Evolutionary conservation across 1,284 basidiomycete genomes (phyloP).

Genomic region (Ustilago vetiveriae): DNA sequence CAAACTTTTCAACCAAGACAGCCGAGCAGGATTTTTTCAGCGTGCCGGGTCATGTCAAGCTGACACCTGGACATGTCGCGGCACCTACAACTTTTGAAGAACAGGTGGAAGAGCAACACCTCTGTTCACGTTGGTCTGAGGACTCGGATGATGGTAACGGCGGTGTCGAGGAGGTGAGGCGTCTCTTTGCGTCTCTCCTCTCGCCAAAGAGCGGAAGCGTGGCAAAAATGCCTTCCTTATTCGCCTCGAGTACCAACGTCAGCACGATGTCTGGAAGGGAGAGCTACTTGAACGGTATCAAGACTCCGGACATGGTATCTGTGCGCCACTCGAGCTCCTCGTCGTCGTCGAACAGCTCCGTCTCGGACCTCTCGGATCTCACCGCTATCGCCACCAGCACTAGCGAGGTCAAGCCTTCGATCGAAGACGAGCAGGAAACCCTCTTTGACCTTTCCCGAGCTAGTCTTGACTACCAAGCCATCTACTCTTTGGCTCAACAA

Average conservation of each 20-base stretch:
- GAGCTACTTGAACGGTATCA: neutral
- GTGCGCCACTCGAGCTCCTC: constrained; percentile 4
- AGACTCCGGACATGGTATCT: constrained; percentile 17
- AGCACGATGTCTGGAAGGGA: neutral
- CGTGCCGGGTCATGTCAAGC: constrained; percentile 4
- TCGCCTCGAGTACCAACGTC: neutral
- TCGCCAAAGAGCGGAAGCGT: constrained; percentile 7
- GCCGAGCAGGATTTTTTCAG: neutral
- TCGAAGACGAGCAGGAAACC: constrained; percentile 4
- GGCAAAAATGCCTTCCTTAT: neutral
- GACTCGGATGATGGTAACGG: constrained; percentile 15
- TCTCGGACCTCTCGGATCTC: constrained; percentile 19
- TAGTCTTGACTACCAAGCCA: constrained; percentile 5
- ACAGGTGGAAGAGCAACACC: neutral
- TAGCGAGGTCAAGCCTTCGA: neutral
- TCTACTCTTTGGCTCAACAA: constrained; percentile 12
- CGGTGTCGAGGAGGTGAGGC: constrained; percentile 4
- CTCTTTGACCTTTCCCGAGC: constrained; percentile 26
- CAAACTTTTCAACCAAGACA: neutral
- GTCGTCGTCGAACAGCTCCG: constrained; percentile 16
- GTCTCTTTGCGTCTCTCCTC: neutral
- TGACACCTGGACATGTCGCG: constrained; percentile 19
- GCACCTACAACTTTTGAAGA: constrained; percentile 2
- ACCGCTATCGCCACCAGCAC: neutral
- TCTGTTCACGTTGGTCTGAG: constrained; percentile 19